phyloP scores from a whole-genome alignment of 805 yeast species.

The Starmerella floricola region DNA sequence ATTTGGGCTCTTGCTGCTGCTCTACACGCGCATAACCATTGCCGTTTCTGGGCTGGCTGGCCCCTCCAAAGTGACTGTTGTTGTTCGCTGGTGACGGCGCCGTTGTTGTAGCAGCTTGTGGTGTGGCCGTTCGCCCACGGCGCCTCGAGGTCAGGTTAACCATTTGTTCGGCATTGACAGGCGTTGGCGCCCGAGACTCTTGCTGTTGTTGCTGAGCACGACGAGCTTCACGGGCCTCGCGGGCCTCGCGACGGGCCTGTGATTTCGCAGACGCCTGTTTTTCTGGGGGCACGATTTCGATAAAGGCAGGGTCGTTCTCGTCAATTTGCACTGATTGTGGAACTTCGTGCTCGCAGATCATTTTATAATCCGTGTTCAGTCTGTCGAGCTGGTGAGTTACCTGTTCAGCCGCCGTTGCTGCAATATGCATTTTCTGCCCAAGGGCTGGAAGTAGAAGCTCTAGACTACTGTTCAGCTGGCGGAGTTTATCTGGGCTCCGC shows the following conservation, averaged over 20 bases:
- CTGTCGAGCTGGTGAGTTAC: constrained; percentile 56
- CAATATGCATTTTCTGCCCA: constrained; percentile 96
- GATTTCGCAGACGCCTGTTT: constrained; percentile 55
- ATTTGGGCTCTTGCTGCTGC: not conserved
- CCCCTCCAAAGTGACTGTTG: too few species aligned
- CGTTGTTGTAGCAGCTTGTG: constrained; percentile 3
- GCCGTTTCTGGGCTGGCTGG: not conserved
- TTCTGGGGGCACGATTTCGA: constrained; percentile 40
- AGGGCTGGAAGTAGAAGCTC: constrained; percentile 77
- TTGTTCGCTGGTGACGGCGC: not conserved
- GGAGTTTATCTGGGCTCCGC: constrained; percentile 26
- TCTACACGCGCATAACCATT: not conserved
- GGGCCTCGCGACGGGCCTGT: constrained; percentile 82
- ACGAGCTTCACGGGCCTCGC: constrained; percentile 69
- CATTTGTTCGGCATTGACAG: constrained; percentile 6
- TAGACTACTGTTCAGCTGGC: constrained; percentile 34
- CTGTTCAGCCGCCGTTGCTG: constrained; percentile 76
- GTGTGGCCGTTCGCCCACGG: constrained; percentile 16
- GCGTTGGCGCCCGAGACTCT: constrained; percentile 16
- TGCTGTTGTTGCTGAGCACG: constrained; percentile 28
- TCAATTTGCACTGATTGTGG: constrained; percentile 56
- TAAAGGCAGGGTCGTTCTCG: constrained; percentile 83
- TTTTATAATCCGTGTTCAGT: constrained; percentile 67
- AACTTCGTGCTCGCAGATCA: constrained; percentile 63
- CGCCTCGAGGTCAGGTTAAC: constrained; percentile 10